Conservation (phyloP, 73 alveolate species). For the Paramecium sexaurelia region DNA sequence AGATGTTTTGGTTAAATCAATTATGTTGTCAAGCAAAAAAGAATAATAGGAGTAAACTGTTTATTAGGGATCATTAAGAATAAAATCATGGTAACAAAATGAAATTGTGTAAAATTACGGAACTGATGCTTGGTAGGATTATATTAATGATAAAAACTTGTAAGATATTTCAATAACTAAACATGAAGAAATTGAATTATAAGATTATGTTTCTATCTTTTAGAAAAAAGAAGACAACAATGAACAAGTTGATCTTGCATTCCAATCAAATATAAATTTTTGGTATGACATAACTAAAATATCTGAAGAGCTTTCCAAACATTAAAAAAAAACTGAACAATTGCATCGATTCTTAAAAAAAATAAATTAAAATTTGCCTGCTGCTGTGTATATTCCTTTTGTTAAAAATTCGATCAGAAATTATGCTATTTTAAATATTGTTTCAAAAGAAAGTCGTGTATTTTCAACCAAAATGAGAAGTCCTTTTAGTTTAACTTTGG, state of each 20-base stretch:
- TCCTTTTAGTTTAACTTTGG: conserved; percentile 74
- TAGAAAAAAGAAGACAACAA: background rate
- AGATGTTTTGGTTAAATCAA: background rate
- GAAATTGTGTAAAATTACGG: background rate
- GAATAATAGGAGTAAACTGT: background rate
- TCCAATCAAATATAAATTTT: conserved; percentile 42
- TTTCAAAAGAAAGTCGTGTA: conserved; percentile 71
- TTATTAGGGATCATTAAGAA: background rate
- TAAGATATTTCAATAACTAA: background rate
- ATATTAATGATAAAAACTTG: background rate
- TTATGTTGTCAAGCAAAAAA: background rate
- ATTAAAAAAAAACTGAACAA: background rate
- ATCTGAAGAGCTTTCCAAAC: background rate
- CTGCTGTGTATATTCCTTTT: conserved; percentile 79
- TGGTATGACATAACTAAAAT: conserved; percentile 26
- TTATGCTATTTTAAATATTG: conserved; percentile 70
- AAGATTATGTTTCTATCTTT: background rate
- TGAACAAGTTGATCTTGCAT: background rate
- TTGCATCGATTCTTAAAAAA: conserved; percentile 8
- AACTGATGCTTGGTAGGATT: background rate
- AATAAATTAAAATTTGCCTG: conserved; percentile 74
- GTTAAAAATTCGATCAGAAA: conserved; percentile 67
- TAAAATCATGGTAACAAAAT: background rate
- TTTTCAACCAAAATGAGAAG: conserved; percentile 76
- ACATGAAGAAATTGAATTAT: background rate